Evolutionary conservation across 2,329 filamentous ascomycete species (phyloP), one percentile per base, ranked within the genome.

Genomic region (Paracorniculantispora psalliotae): DNA sequence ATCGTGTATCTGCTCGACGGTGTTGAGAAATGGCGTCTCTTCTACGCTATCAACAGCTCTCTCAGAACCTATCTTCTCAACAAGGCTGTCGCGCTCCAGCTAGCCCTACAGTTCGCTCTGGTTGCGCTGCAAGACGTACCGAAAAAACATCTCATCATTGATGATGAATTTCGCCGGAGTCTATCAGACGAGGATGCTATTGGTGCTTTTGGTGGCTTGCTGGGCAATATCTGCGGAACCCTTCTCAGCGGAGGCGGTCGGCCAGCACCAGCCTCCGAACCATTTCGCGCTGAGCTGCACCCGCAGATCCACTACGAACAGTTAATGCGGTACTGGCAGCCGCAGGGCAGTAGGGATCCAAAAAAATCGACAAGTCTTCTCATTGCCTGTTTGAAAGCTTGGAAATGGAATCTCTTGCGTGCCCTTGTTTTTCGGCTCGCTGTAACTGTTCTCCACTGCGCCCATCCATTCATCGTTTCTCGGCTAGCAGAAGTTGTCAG

Each of bases 301-400:
- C 26, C 25, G 5, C n/a, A n/a, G 1, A 19, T n/a, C n/a, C 46
- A 30, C 25, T 15, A 30, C 8, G 5, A 8, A 4, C 25, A 49
- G 21, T 8, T 49, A n/a, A n/a, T 19, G 19, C 15, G 37, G 19
- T 21, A 37, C 13, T 19, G 41, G 30, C 2, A 10, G 17, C n/a
- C n/a, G 21, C 17, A 41, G n/a, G 43, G 2, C n/a, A 21, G 10
- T 28, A 3, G 3, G 5, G 26, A 17, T 6, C 8, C 26, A 9
- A n/a, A 9, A 7, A 3, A 25, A 4, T 28, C 46, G 1, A 9
- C 9, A 2, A 10, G 15, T 17, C 30, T 49, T 19, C 9, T 48
- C 12, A 13, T 21, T 19, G 8, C 30, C 8, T 69, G 67, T 64
- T 62, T 67, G 3, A 62, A 62, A 33, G 56, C 64, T 6, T 65